Base-by-base conservation (phyloP, 805 yeast species). In the Spathaspora passalidarum region DNA sequence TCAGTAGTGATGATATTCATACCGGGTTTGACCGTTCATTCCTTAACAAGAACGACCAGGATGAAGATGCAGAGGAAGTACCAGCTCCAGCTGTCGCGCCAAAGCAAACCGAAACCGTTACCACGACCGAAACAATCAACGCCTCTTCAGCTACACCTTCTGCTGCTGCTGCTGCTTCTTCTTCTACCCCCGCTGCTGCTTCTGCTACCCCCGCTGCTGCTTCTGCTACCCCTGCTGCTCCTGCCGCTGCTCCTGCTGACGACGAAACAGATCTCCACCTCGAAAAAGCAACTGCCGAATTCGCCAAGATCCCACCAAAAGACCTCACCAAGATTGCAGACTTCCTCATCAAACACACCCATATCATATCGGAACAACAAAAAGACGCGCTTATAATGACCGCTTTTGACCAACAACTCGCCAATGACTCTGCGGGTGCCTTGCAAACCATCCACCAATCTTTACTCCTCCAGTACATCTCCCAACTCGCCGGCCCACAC, bases 301-400 rank as follows among this genome's bases (percentile, higher is more conserved):
- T 87, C 61, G 80, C 91, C 10, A 63, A 76, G 38, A 75, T 91
- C 20, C 67, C 81, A 1, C 52, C 63, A 2, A 66, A 69, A 16
- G 74, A 84, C 40, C 70, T 80, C 37, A 57, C 65, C n/a, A 62
- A 67, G 44, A 72, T 84, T 54, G 76, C 81, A 51, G 68, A 66
- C 42, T 82, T 70, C 63, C 68, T 86, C 52, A 68, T 74, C 38
- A 61, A 60, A 61, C 88, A 84, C 63, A 80, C 87, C 34, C 73
- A 77, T 47, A 87, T 94, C 47, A 80, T 91, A 42, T 80, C 81
- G 3, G 89, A 85, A 52, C 82, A 83, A 50, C 97, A 94, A 61
- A 89, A 91, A 60, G 98, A 94, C 63, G 88, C 96, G 0, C 78
- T 94, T 48, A 73, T 91, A 61, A 91, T 92, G 97, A 84, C 84